These are phyloP conservation scores for Chrysopogon serrulatus DNA, from an alignment of 176 grass and related monocot genomes.

Conservation along the genomic window DNA sequence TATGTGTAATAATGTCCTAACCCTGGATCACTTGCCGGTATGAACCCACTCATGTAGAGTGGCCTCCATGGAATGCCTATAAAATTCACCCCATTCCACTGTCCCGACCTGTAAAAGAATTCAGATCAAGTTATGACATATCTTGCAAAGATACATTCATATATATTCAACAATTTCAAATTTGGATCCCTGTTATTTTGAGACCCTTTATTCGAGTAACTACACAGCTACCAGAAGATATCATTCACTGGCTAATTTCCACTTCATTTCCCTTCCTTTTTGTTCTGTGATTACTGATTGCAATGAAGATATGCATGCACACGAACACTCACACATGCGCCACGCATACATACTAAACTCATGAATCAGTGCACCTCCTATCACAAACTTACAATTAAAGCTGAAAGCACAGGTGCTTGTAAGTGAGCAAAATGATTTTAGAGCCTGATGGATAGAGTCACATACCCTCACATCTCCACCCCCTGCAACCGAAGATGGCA, in stretches of 20 bases:
- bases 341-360: not conserved
- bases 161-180: not conserved
- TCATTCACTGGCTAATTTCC: not conserved
- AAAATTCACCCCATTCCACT: constrained; percentile 67
- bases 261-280: not conserved
- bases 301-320: not conserved
- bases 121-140: constrained; percentile 17
- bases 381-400: not conserved
- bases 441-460: not conserved
- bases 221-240: not conserved
- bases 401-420: not conserved
- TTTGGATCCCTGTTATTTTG: not conserved
- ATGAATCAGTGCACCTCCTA: not conserved
- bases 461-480: not conserved
- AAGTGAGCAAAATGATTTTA: not conserved
- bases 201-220: not conserved
- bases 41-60: constrained; percentile 59
- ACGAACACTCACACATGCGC: not conserved
- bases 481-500: not conserved
- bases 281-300: not conserved
- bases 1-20: constrained; percentile 58
- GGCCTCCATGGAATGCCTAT: constrained; percentile 68
- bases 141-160: constrained; percentile 8
- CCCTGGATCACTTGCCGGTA: constrained; percentile 8
- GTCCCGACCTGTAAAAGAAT: constrained; percentile 42